Conservation (phyloP, 2,329 filamentous ascomycete genomes). For the Scortechinia acanthostroma region DNA sequence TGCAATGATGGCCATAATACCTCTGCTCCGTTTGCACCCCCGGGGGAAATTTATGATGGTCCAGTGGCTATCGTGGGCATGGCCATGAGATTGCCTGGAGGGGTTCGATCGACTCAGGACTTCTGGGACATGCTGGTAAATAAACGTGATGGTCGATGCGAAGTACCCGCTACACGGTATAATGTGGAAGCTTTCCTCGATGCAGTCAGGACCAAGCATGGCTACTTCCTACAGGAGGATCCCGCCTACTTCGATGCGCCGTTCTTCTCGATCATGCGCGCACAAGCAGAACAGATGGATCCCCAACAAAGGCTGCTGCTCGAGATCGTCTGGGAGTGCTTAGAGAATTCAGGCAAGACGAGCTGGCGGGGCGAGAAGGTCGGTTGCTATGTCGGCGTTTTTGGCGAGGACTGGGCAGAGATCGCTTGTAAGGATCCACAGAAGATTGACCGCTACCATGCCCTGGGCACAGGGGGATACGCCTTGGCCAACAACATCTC, state of each 20-base stretch:
- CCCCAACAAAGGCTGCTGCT: constrained; percentile 8
- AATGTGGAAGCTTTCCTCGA: background rate
- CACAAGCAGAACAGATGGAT: constrained; percentile 10
- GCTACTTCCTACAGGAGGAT: constrained; percentile 7
- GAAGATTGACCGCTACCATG: background rate
- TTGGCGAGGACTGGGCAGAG: background rate
- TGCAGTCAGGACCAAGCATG: background rate
- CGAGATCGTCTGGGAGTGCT: constrained; percentile 5
- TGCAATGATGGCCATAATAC: no score
- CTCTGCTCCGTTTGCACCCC: no score
- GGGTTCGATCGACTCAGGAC: background rate
- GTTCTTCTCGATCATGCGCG: constrained; percentile 11
- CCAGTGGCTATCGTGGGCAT: constrained; percentile 1
- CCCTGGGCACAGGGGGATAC: background rate
- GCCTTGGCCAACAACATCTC: background rate
- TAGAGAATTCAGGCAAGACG: background rate
- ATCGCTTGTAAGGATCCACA: background rate
- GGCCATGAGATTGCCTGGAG: background rate
- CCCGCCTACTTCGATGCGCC: constrained; percentile 11
- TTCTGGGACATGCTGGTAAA: background rate
- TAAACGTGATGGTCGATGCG: background rate
- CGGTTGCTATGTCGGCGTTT: background rate
- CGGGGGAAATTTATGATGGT: no score
- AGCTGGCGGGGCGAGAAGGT: background rate
- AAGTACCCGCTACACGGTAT: background rate